Percentiles rank a stretch among this genome's conserved stretches.
These are phyloP conservation scores for Antitrichia curtipendula DNA, from an alignment of 225 moss, liverwort and hornwort species.

Conservation along the genomic window DNA sequence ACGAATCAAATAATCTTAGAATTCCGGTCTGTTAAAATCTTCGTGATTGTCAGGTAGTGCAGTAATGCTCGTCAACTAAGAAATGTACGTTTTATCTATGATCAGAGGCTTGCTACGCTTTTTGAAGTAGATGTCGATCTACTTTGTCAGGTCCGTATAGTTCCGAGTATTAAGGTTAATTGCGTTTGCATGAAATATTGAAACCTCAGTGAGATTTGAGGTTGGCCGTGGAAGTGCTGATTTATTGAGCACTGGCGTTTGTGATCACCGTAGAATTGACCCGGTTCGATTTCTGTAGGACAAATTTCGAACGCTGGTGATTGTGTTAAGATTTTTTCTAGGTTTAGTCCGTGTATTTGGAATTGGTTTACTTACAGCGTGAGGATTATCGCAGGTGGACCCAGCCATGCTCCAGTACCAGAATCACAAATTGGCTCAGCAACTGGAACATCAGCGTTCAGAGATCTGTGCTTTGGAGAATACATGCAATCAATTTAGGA, in stretches of 20 bases:
- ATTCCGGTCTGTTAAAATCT: neutral
- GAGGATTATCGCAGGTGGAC: conserved; percentile 53
- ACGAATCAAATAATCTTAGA: neutral
- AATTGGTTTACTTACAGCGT: neutral
- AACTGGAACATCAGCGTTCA: conserved; percentile 83
- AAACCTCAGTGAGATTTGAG: neutral
- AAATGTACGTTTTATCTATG: neutral
- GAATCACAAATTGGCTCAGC: conserved; percentile 88
- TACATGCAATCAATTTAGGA: conserved; percentile 55
- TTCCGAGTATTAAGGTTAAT: neutral
- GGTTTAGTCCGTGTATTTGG: neutral
- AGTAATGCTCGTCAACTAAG: neutral
- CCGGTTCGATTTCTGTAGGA: neutral
- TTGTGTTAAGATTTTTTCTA: neutral
- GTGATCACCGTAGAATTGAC: neutral
- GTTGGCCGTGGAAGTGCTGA: neutral
- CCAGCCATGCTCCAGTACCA: conserved; percentile 84
- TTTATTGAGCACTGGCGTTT: neutral
- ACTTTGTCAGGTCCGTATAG: neutral
- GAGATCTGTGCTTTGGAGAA: conserved; percentile 80
- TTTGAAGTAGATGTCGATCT: neutral
- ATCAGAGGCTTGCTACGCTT: neutral
- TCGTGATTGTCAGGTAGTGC: neutral
- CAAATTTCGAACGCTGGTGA: neutral
- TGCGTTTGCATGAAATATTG: neutral